These are phyloP conservation scores for Melanopsichium pennsylvanicum DNA, from an alignment of 1,284 basidiomycete species.

Conservation along the genomic window DNA sequence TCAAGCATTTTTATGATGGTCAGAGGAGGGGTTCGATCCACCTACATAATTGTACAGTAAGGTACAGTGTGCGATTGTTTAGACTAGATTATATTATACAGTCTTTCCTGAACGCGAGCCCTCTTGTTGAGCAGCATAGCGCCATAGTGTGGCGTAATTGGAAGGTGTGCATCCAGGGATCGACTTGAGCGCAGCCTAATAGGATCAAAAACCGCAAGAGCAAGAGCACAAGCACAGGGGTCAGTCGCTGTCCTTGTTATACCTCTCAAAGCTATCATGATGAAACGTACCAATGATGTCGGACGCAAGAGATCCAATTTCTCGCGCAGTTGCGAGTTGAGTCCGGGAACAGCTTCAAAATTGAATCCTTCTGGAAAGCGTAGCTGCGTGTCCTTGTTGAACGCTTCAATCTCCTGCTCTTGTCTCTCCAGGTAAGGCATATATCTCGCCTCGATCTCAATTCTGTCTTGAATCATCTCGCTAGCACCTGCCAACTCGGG, in stretches of 20 bases:
- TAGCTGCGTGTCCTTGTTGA: conserved; percentile 79
- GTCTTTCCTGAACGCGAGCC: no score
- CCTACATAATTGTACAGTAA: no score
- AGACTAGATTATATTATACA: no score
- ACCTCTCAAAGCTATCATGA: no score
- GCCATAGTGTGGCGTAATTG: conserved; percentile 53
- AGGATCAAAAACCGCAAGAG: no score
- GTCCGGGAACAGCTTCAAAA: conserved; percentile 73
- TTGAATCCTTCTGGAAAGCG: conserved; percentile 76
- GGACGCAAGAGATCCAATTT: conserved; percentile 73
- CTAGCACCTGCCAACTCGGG: conserved; percentile 72
- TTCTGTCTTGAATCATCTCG: conserved; percentile 8
- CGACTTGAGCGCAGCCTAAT: conserved; percentile 42
- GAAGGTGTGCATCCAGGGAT: conserved; percentile 52
- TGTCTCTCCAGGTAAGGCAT: conserved; percentile 74
- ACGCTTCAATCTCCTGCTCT: conserved; percentile 77
- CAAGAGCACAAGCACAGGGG: no score
- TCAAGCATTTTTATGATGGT: no score
- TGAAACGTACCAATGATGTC: conserved; percentile 72
- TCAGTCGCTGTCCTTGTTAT: no score
- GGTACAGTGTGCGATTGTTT: no score
- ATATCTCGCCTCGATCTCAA: conserved; percentile 45
- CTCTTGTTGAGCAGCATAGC: conserved; percentile 25
- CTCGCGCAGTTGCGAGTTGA: conserved; percentile 80
- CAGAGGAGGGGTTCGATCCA: no score